Base-by-base conservation (phyloP, 495 filamentous ascomycete genomes). In the Annulohypoxylon maeteangense region DNA sequence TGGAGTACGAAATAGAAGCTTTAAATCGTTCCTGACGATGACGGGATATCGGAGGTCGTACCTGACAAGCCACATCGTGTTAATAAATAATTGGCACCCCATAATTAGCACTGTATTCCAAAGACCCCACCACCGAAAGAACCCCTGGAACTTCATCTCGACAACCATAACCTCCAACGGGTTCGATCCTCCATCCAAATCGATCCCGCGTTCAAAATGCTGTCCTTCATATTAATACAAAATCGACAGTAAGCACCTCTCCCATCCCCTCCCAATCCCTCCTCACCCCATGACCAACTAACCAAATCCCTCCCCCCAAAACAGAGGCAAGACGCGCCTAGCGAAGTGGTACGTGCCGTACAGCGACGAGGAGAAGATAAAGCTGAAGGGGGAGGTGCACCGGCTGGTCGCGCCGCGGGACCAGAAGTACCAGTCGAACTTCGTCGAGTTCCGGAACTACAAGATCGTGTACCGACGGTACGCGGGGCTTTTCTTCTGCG, bases 311-410 rank as follows among this genome's bases (percentile, higher is more conserved):
- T n/a, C n/a, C 63, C 44, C 51, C 48, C 34, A n/a, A 63, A n/a
- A 63, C 80, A 98, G 95, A 88, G 95, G 95, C 81, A 99, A 99
- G 84, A 99, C 95, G 74, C 92, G 95, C 36, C 89, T 99, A 59
- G 95, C 95, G 60, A 99, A 99, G 84, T 99, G 94, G 94, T 99
- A 99, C 84, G 91, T 93, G 69, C 94, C 95, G 45, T 98, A 98
- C 87, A 94, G 89, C 82, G 94, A 97, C 84, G 94, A 97, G 79
- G 93, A 97, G 78, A 97, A 97, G 85, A 90, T 97, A 74, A 95
- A 95, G 79, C 84, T 99, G 63, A 98, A 99, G 78, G 93, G 93
- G 85, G 93, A 97, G 80, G 87, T 88, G 77, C 95, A 99, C 87
- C 94, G 95, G 66, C 92, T 99, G 65, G 93, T 99, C 57, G 95